These are phyloP conservation scores for Rhytidhysteron rufulum DNA, from an alignment of 2,329 filamentous ascomycete genomes.

Conservation along the genomic window DNA sequence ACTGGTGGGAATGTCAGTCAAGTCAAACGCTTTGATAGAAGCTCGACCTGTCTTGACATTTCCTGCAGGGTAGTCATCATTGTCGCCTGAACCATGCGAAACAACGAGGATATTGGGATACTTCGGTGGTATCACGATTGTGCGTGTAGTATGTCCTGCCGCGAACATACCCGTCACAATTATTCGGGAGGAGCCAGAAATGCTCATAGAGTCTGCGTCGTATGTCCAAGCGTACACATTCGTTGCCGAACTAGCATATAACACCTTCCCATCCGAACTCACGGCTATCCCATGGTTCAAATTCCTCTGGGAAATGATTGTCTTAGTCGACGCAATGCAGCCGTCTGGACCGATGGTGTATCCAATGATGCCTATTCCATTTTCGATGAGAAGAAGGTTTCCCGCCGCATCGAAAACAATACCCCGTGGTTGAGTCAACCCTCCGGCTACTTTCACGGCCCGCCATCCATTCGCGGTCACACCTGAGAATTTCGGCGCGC, in stretches of 20 bases:
- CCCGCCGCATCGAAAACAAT: conserved; percentile 38
- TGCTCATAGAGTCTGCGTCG: conserved; percentile 15
- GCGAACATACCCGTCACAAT: conserved; percentile 25
- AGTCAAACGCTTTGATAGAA: conserved; percentile 59
- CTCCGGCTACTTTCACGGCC: conserved; percentile 36
- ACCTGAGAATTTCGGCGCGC: conserved; percentile 14
- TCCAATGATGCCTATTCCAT: conserved; percentile 34
- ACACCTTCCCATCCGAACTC: conserved; percentile 23
- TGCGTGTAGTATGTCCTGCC: conserved; percentile 24
- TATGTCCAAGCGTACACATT: conserved; percentile 24
- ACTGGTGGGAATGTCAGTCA: conserved; percentile 28
- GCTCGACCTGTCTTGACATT: conserved; percentile 53
- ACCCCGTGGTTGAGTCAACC: conserved; percentile 36
- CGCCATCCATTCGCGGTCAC: conserved; percentile 22
- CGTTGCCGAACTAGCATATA: conserved; percentile 26
- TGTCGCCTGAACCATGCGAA: conserved; percentile 60
- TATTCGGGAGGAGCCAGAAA: conserved; percentile 25
- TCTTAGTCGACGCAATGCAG: conserved; percentile 18
- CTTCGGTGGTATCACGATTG: conserved; percentile 19
- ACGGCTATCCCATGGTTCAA: conserved; percentile 28
- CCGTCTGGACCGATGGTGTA: conserved; percentile 36
- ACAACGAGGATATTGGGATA: conserved; percentile 53
- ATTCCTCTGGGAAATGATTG: conserved; percentile 18
- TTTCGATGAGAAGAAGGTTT: conserved; percentile 39
- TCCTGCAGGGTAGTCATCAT: conserved; percentile 55